These are phyloP conservation scores for Chamaecrista fasciculata DNA, from an alignment of 306 rosid genomes.

Conservation along the genomic window DNA sequence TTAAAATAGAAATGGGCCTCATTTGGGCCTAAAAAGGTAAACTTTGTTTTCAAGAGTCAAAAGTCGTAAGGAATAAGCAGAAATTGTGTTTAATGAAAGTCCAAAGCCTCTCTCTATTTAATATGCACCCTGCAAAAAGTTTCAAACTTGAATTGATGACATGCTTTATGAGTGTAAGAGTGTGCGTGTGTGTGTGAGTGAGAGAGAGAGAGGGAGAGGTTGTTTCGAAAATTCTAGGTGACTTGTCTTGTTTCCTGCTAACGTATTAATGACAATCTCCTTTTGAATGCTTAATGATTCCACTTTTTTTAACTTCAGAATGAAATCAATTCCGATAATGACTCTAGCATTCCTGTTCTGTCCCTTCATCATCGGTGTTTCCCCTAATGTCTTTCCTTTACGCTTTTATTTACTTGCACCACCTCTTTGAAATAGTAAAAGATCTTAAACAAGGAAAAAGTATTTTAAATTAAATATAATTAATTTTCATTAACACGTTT, in stretches of 20 bases:
- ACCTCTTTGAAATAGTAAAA: too few relatives aligned
- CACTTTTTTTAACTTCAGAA: neutral
- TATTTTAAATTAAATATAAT: too few relatives aligned
- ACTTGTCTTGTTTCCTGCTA: constrained; percentile 13
- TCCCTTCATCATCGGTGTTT: neutral
- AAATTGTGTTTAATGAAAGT: too few relatives aligned
- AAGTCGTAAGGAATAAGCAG: too few relatives aligned
- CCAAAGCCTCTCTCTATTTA: neutral
- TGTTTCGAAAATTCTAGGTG: neutral
- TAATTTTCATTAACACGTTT: too few relatives aligned
- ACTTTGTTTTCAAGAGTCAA: too few relatives aligned
- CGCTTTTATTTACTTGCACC: too few relatives aligned
- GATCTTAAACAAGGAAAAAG: too few relatives aligned
- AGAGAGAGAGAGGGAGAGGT: neutral
- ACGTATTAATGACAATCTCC: constrained; percentile 10
- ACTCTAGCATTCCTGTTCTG: neutral
- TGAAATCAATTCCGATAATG: constrained; percentile 15
- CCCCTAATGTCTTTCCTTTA: neutral
- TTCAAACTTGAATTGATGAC: constrained; percentile 5
- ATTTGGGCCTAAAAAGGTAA: too few relatives aligned
- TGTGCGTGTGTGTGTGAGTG: neutral
- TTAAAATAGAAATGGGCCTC: too few relatives aligned
- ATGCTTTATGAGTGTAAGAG: too few relatives aligned
- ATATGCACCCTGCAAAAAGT: neutral
- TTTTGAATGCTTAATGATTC: neutral